phyloP scores from a whole-genome alignment of 2,329 filamentous ascomycete species.

The Blastomyces silverae region DNA sequence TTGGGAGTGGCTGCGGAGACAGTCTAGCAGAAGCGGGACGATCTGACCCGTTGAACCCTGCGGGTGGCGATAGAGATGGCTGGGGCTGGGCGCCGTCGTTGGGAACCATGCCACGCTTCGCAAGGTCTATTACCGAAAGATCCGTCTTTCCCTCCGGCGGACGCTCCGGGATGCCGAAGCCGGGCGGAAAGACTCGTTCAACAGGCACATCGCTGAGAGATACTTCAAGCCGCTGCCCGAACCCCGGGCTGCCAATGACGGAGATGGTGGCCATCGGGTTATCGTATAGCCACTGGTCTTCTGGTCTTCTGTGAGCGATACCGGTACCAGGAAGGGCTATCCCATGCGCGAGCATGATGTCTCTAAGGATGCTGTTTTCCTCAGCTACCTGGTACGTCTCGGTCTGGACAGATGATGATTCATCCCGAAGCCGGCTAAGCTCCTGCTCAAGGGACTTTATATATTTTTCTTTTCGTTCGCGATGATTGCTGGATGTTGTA shows the following conservation, averaged over 20 bases:
- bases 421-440: constrained; percentile 25
- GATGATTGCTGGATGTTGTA: constrained; percentile 25
- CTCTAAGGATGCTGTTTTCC: constrained; percentile 23
- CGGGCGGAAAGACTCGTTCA: constrained; percentile 18
- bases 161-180: constrained; percentile 12
- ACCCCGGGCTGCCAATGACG: constrained; percentile 20
- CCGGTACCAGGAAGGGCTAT: constrained; percentile 19
- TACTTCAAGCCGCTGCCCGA: constrained; percentile 21
- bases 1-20: constrained; percentile 2
- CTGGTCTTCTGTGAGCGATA: not conserved
- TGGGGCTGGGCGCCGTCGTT: not conserved
- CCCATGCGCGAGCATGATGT: constrained; percentile 22
- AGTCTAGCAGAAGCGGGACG: not conserved
- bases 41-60: constrained; percentile 13
- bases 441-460: constrained; percentile 28
- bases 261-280: constrained; percentile 19
- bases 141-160: not conserved
- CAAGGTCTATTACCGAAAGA: not conserved
- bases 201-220: constrained; percentile 12
- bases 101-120: not conserved
- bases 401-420: constrained; percentile 20
- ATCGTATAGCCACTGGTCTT: constrained; percentile 1
- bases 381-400: constrained; percentile 19
- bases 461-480: constrained; percentile 30
- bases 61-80: constrained; percentile 6